Evolutionary conservation across 2,329 filamentous ascomycete species (phyloP).

Genomic region (Acrodontium crateriforme): DNA sequence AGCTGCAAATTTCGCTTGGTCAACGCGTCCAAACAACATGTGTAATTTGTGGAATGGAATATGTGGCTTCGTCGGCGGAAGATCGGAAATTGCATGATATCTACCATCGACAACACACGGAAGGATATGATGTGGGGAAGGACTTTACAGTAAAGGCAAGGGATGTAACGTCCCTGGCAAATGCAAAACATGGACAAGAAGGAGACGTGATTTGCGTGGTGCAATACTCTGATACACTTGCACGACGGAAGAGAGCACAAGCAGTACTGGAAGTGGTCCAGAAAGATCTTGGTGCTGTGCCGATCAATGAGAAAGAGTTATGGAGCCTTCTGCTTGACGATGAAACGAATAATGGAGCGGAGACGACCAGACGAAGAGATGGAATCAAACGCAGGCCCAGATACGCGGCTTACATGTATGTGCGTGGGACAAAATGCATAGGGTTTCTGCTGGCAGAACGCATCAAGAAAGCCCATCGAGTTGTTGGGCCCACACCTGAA

Average conservation of each 20-base stretch:
- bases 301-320: slow-evolving; percentile 42
- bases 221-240: slow-evolving; percentile 38
- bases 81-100: slow-evolving; percentile 50
- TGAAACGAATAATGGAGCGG: too few species aligned
- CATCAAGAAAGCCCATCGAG: slow-evolving; percentile 42
- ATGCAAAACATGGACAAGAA: slow-evolving; percentile 9
- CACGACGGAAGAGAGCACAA: slow-evolving; percentile 41
- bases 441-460: slow-evolving; percentile 48
- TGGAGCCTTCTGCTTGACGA: too few species aligned
- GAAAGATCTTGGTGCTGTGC: slow-evolving; percentile 46
- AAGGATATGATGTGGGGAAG: slow-evolving; percentile 48
- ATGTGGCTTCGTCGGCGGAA: slow-evolving; percentile 46
- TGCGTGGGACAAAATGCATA: slow-evolving; percentile 47
- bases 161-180: slow-evolving; percentile 6
- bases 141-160: slow-evolving; percentile 35
- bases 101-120: slow-evolving; percentile 48
- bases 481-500: slow-evolving; percentile 24
- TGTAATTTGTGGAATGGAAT: slow-evolving; percentile 51
- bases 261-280: slow-evolving; percentile 46
- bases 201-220: slow-evolving; percentile 44
- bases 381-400: slow-evolving; percentile 30
- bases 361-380: slow-evolving; percentile 18
- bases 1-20: slow-evolving; percentile 49
- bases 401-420: slow-evolving; percentile 49
- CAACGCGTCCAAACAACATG: slow-evolving; percentile 43